Evolutionary conservation across 1,139 yeast genomes (phyloP), one percentile per base, ranked within the genome.

Genomic region (Pichia inconspicua): DNA sequence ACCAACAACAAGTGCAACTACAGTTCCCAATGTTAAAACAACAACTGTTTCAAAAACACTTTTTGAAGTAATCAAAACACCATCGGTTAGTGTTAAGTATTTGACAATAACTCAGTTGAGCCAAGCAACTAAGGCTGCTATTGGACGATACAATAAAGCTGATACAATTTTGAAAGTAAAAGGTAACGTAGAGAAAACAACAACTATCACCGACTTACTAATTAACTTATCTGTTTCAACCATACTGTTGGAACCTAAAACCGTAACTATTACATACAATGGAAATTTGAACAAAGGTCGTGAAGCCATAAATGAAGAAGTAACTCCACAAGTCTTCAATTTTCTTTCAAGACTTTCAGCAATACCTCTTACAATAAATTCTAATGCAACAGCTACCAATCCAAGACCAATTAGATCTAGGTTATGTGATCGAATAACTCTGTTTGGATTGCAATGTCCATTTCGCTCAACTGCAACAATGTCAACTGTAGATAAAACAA

Each of bases 191-290:
- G n/a, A n/a, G n/a, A 8, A 22, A 17, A 41, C 40, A 2, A 12
- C 41, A 5, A 27, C 44, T 9, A 17, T 42, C 4, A 42, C 41
- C 2, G 44, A 32, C 14, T n/a, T 44, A 11, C 8, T 30, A 25
- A 25, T 53, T 15, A 55, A 55, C 15, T 45, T 51, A n/a, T 25
- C 45, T 12, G 22, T 40, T 14, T 31, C 36, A 3, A 57, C 58
- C 9, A 46, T 25, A 28, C 9, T 27, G 30, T 27, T 27, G 11
- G 48, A 53, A 9, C 44, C 52, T 25, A 57, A 49, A 2, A 53
- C 48, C 32, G 53, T 50, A 46, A 53, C 56, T 1, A n/a, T 48
- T 22, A 30, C 48, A 7, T 44, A 44, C 10, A 45, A 37, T 19
- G 30, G 40, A 10, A 11, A 30, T 30, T 30, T 14, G n/a, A 30